Conservation (phyloP, 176 grass and related monocot species). For the Poa pratensis region DNA sequence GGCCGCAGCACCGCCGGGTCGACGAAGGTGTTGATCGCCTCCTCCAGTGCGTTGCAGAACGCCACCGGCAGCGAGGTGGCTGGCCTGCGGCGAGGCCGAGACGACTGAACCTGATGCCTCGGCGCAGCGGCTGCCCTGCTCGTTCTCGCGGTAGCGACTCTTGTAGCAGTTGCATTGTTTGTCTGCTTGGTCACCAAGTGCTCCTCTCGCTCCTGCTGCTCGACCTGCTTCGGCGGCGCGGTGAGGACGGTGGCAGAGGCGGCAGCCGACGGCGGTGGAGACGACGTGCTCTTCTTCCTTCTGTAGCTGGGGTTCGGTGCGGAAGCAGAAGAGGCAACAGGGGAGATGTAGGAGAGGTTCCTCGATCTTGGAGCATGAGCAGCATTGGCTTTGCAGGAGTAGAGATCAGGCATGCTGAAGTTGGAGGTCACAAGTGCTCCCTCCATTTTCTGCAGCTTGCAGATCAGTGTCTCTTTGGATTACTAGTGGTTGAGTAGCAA, state of each 20-base stretch:
- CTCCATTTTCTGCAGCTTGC: conserved; percentile 40
- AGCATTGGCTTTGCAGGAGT: not conserved
- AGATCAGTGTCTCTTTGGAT: not conserved
- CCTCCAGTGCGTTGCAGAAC: conserved; percentile 86
- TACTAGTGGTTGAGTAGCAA: not conserved
- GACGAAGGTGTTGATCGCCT: conserved; percentile 87
- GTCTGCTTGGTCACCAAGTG: not conserved
- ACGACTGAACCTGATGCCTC: conserved; percentile 3
- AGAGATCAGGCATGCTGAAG: conserved; percentile 35
- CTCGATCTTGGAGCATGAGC: conserved; percentile 24
- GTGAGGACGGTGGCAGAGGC: conserved; percentile 34
- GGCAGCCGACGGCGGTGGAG: conserved; percentile 37
- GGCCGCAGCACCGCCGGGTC: conserved; percentile 78
- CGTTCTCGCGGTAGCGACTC: not conserved
- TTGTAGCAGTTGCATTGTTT: conserved; percentile 1
- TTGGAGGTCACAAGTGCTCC: conserved; percentile 49
- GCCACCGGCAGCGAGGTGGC: conserved; percentile 48
- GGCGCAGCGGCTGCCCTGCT: not conserved
- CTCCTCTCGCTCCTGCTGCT: conserved; percentile 13
- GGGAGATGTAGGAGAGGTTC: conserved; percentile 44
- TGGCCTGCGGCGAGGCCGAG: conserved; percentile 34
- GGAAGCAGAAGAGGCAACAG: conserved; percentile 49
- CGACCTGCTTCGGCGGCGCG: conserved; percentile 32
- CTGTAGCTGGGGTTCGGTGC: conserved; percentile 30
- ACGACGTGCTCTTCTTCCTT: conserved; percentile 39